These are phyloP conservation scores for Tylopilus balloui DNA, from an alignment of 768 basidiomycete species.

Conservation along the genomic window DNA sequence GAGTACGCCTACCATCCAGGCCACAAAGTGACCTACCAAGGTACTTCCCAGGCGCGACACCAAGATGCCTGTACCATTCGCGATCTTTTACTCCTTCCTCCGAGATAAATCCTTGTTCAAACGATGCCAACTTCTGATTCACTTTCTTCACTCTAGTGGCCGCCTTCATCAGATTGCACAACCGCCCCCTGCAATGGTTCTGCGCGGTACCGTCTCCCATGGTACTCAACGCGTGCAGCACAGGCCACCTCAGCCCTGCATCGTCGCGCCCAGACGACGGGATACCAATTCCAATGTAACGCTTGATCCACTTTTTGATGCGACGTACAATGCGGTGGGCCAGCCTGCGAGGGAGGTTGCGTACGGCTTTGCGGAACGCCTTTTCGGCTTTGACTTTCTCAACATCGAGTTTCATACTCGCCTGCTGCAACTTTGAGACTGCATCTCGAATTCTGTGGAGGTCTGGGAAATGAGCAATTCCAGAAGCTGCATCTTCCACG, in stretches of 20 bases:
- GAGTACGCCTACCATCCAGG: background rate
- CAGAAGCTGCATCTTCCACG: slow-evolving; percentile 44
- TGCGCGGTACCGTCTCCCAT: slow-evolving; percentile 2
- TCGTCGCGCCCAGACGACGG: background rate
- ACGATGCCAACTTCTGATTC: slow-evolving; percentile 64
- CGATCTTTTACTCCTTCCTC: slow-evolving; percentile 71
- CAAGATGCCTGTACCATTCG: slow-evolving; percentile 85
- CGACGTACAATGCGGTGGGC: background rate
- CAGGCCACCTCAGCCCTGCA: slow-evolving; percentile 1
- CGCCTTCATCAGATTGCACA: slow-evolving; percentile 50
- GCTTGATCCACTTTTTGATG: slow-evolving; percentile 28
- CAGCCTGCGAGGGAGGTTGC: slow-evolving; percentile 14
- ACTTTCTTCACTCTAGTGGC: slow-evolving; percentile 52
- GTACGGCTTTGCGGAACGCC: slow-evolving; percentile 45
- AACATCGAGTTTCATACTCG: slow-evolving; percentile 52
- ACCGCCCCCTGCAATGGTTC: slow-evolving; percentile 24
- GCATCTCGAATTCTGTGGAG: slow-evolving; percentile 44
- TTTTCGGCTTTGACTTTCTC: slow-evolving; percentile 56
- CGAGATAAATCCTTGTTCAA: slow-evolving; percentile 79
- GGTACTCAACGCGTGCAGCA: background rate
- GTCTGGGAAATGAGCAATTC: slow-evolving; percentile 18
- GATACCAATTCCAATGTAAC: slow-evolving; percentile 6
- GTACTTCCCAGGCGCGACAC: slow-evolving; percentile 84
- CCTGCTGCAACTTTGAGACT: slow-evolving; percentile 43
- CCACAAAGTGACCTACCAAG: slow-evolving; percentile 47